Evolutionary conservation across 768 basidiomycete species (phyloP), one percentile per base, ranked within the genome.

Genomic region (Leucosporidium scottii): DNA sequence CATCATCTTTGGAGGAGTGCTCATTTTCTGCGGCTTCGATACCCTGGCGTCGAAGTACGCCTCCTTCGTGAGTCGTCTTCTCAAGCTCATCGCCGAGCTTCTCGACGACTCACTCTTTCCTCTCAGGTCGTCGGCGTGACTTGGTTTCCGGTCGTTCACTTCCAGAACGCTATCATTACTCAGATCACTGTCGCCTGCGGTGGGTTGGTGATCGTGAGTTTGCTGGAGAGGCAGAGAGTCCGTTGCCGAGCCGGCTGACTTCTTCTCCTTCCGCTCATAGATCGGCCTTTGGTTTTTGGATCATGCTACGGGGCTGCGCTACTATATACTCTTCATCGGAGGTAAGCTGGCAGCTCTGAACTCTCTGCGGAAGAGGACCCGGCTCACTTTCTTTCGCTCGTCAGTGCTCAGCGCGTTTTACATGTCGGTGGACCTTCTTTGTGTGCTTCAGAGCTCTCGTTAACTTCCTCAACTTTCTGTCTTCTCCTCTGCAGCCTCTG

Each of bases 391-490:
- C 10, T 23, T 15, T 10, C 27, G 8, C n/a, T 8, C 12, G 9
- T 10, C 27, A 65, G 64, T 65, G 12, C 25, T 61, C 44, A 56
- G 54, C 53, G 50, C 55, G 3, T 66, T 66, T 60, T 66, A 66
- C 60, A 39, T 66, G 65, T 61, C 7, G 31, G 51, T 54, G 8
- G 39, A 44, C 8, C 39, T 12, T 44, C 39, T 3, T 44, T 2
- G 10, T 15, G 13, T 10, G 39, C 34, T 5, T 10, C 34, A 5
- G 34, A 34, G 4, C 20, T 2, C 17, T 18, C 8, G 6, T 23
- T 5, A 1, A 20, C 8, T 23, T n/a, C n/a, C 12, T 8, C 15
- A 1, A 0, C 44, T 47, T 4, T 9, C 7, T 18, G 48, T 31
- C 25, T 2, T 17, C 2, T 31, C 13, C 21, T 20, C 34, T 20